Conservation (phyloP, 306 rosid genomes). For the Coriaria nepalensis region DNA sequence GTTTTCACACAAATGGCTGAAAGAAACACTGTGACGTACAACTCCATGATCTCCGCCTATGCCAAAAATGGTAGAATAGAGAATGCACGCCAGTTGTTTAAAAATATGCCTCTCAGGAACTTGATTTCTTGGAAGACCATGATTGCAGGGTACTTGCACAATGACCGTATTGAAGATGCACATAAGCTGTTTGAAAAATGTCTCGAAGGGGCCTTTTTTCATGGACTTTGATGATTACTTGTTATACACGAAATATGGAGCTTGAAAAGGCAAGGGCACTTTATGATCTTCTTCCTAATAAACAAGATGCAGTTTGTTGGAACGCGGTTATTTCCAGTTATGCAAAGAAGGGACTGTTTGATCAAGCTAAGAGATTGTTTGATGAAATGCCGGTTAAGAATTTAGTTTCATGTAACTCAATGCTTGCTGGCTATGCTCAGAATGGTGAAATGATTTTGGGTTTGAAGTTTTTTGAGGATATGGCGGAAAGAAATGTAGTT, state of each 20-base stretch:
- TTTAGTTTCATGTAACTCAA: constrained; percentile 64
- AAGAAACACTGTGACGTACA: constrained; percentile 63
- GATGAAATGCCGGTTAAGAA: constrained; percentile 56
- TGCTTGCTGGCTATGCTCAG: constrained; percentile 63
- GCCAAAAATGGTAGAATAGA: constrained; percentile 50
- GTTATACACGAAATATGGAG: constrained; percentile 41
- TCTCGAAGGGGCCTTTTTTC: constrained; percentile 49
- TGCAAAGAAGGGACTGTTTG: constrained; percentile 45
- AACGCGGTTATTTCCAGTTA: constrained; percentile 72
- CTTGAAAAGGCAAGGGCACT: constrained; percentile 61
- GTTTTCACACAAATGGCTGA: constrained; percentile 37
- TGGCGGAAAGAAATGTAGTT: constrained; percentile 51
- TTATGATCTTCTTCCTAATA: constrained; percentile 50
- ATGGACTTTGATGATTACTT: constrained; percentile 72
- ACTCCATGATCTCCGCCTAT: constrained; percentile 62
- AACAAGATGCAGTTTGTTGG: constrained; percentile 53
- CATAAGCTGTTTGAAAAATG: constrained; percentile 42
- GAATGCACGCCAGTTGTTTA: constrained; percentile 56
- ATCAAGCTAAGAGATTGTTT: constrained; percentile 46
- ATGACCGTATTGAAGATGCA: constrained; percentile 45
- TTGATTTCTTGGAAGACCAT: constrained; percentile 71
- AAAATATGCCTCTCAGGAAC: constrained; percentile 47
- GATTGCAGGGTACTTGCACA: constrained; percentile 62
- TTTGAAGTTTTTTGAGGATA: constrained; percentile 39
- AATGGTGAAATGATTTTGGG: constrained; percentile 54